Conservation (phyloP, 345 rosid species). For the Sonneratia caseolaris region DNA sequence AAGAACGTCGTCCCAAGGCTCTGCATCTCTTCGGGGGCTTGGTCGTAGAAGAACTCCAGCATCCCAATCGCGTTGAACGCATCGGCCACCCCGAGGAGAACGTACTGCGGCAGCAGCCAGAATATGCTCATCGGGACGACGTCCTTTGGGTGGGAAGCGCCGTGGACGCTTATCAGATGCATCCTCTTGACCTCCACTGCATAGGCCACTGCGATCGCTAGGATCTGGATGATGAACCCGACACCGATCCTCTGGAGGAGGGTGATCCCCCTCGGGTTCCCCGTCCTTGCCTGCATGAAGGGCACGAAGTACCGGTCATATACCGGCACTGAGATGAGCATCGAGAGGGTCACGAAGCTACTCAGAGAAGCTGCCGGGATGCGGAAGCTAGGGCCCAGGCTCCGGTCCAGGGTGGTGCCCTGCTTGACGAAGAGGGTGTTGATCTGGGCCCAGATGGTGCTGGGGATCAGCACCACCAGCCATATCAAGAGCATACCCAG, state of each 20-base stretch:
- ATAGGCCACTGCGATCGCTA: constrained; percentile 62
- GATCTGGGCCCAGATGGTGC: constrained; percentile 85
- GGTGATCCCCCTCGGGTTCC: constrained; percentile 78
- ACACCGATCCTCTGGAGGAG: constrained; percentile 72
- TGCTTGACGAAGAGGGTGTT: constrained; percentile 88
- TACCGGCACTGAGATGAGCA: constrained; percentile 76
- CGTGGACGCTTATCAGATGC: constrained; percentile 33
- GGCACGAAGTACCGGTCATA: constrained; percentile 79
- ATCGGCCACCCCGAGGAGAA: constrained; percentile 68
- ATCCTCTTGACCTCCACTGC: constrained; percentile 57
- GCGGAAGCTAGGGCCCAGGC: constrained; percentile 42
- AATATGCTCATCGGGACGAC: constrained; percentile 82
- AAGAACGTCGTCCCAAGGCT: constrained; percentile 90
- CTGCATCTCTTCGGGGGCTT: constrained; percentile 83
- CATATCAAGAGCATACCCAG: constrained; percentile 66
- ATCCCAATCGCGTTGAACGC: constrained; percentile 72
- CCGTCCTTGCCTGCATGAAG: constrained; percentile 50
- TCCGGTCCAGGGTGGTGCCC: constrained; percentile 72
- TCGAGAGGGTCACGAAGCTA: constrained; percentile 71
- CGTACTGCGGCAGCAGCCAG: constrained; percentile 77
- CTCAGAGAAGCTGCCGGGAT: constrained; percentile 82
- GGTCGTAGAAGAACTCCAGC: constrained; percentile 86
- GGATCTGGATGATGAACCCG: constrained; percentile 62
- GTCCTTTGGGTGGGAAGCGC: constrained; percentile 32
- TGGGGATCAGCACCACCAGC: constrained; percentile 73